These are phyloP conservation scores for Helicosporidium sp. DNA, from an alignment of 139 green algal genomes.

Conservation along the genomic window DNA sequence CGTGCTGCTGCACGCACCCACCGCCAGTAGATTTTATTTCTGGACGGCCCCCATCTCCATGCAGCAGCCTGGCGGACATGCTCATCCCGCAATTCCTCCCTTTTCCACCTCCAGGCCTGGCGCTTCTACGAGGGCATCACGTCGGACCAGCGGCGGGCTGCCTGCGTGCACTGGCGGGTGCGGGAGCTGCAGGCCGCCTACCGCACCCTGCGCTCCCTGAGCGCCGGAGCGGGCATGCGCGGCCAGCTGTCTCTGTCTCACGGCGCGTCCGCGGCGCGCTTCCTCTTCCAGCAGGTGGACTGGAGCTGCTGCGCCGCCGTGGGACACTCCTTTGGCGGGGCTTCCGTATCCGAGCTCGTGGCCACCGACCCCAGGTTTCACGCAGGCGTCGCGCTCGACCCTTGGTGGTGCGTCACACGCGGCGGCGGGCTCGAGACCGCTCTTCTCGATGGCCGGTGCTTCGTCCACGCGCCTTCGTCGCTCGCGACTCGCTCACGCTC, in stretches of 20 bases:
- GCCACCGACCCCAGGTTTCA: slow-evolving; percentile 18
- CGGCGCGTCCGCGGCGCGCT: background rate
- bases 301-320: slow-evolving; percentile 15
- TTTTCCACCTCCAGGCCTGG: no score
- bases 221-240: background rate
- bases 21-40: no score
- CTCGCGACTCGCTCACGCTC: no score
- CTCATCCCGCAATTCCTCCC: background rate
- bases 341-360: slow-evolving; percentile 24
- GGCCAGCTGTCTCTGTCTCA: slow-evolving; percentile 3
- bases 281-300: slow-evolving; percentile 24
- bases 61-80: no score
- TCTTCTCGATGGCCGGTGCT: no score
- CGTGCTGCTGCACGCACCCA: no score
- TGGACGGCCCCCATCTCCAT: no score
- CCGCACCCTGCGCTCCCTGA: slow-evolving; percentile 1
- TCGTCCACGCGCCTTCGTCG: no score
- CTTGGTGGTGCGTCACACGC: slow-evolving; percentile 49
- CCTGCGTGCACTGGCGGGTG: slow-evolving; percentile 9
- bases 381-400: slow-evolving; percentile 28
- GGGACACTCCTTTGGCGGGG: slow-evolving; percentile 38
- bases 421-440: no score
- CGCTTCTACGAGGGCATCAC: slow-evolving; percentile 10
- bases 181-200: slow-evolving; percentile 11
- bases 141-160: slow-evolving; percentile 4